Percentiles rank a stretch among this genome's conserved stretches.
Conservation (phyloP, 1,284 basidiomycete genomes). For the Moniliella sp. region DNA sequence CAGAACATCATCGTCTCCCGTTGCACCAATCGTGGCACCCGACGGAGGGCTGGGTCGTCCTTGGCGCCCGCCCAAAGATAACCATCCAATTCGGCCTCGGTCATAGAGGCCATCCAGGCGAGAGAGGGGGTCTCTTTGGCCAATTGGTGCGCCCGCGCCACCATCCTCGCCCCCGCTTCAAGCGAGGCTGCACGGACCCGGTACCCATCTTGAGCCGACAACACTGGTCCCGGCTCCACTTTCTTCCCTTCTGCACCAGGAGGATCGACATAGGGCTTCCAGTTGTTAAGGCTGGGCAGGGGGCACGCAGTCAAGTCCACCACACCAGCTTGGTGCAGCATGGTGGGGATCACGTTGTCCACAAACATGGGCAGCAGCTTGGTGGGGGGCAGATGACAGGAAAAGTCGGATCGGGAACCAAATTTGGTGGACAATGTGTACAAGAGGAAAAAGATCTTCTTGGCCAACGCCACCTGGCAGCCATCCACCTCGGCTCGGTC, state of each 20-base stretch:
- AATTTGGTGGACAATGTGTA: constrained; percentile 45
- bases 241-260: too few relatives aligned
- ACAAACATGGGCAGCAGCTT: constrained; percentile 46
- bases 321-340: constrained; percentile 55
- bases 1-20: constrained; percentile 12
- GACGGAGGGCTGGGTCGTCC: constrained; percentile 10
- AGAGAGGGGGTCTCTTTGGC: constrained; percentile 1
- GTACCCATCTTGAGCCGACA: constrained; percentile 16
- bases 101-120: constrained; percentile 9
- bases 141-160: constrained; percentile 7
- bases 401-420: neutral
- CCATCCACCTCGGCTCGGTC: constrained; percentile 8
- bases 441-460: constrained; percentile 64
- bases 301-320: constrained; percentile 42
- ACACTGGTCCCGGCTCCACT: constrained; percentile 5
- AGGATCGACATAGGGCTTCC: neutral
- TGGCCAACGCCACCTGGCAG: constrained; percentile 51
- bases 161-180: constrained; percentile 10
- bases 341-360: constrained; percentile 65
- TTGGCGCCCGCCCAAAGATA: constrained; percentile 27
- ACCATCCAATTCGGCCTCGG: constrained; percentile 23
- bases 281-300: constrained; percentile 2
- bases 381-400: constrained; percentile 35
- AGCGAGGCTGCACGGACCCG: constrained; percentile 15
- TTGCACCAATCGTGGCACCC: constrained; percentile 16